phyloP scores from a whole-genome alignment of 371 early-diverging fungal genomes.

The Blakeslea trispora region DNA sequence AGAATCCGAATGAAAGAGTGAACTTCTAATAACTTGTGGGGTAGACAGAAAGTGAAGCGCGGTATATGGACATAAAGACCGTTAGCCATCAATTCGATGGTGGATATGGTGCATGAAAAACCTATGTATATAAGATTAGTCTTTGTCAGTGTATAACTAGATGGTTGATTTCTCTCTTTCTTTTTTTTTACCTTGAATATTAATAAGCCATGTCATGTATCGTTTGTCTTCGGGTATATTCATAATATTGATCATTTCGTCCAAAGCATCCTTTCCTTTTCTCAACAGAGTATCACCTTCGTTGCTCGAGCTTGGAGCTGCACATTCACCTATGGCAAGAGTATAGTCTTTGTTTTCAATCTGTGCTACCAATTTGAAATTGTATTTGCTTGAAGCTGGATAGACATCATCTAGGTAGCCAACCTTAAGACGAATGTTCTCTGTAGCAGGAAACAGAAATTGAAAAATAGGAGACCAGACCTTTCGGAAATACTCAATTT shows the following conservation, averaged over 20 bases:
- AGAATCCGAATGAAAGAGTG: neutral
- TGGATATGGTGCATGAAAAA: neutral
- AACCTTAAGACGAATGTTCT: neutral
- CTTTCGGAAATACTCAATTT: neutral
- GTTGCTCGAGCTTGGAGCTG: neutral
- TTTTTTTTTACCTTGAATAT: neutral
- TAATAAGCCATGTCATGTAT: neutral
- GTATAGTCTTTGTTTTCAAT: neutral
- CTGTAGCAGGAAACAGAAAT: neutral
- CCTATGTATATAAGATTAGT: neutral
- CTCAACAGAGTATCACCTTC: neutral
- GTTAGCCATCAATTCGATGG: neutral
- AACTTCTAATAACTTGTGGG: neutral
- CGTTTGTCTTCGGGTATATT: neutral
- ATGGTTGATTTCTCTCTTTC: too few relatives aligned
- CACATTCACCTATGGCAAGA: neutral
- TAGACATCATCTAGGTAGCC: neutral
- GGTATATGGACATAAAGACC: neutral
- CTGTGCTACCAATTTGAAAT: neutral
- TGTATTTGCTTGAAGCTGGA: neutral
- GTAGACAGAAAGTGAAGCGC: neutral
- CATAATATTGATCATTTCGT: neutral
- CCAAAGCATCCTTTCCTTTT: neutral
- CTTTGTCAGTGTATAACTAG: too few relatives aligned
- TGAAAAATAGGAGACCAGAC: neutral